phyloP scores from a whole-genome alignment of 306 rosid species.

The Begonia loranthoides region DNA sequence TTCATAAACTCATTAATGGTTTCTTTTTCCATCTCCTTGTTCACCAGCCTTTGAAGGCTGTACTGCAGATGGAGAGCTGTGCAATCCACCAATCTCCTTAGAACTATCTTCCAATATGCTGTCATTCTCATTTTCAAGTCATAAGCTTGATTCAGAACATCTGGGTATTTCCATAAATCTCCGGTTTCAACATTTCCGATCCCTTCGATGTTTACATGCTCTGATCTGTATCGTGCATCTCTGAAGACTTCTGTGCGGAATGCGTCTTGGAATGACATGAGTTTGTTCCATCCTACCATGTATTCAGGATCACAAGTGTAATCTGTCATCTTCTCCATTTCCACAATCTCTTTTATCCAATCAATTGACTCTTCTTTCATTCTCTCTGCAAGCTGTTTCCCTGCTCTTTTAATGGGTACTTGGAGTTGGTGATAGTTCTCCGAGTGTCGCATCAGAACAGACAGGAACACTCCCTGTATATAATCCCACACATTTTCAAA shows the following conservation, averaged over 20 bases:
- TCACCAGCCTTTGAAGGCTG: constrained; percentile 9
- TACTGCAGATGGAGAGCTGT: constrained; percentile 12
- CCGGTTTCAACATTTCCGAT: constrained; percentile 3
- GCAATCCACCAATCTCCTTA: constrained; percentile 16
- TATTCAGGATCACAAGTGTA: constrained; percentile 11
- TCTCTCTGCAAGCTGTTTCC: constrained; percentile 4
- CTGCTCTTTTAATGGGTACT: constrained; percentile 10
- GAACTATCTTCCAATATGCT: constrained; percentile 12
- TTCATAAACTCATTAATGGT: constrained; percentile 9
- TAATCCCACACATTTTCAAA: constrained; percentile 11
- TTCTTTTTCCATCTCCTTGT: constrained; percentile 10
- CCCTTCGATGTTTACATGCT: not conserved
- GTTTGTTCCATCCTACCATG: constrained; percentile 10
- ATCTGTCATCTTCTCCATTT: constrained; percentile 14
- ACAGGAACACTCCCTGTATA: constrained; percentile 6
- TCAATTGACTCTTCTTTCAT: constrained; percentile 6
- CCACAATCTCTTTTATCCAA: constrained; percentile 11
- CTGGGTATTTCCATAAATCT: constrained; percentile 8
- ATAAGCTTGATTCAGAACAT: constrained; percentile 9
- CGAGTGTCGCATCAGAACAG: constrained; percentile 11
- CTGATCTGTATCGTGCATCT: not conserved
- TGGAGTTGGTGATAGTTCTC: constrained; percentile 13
- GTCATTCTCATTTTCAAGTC: constrained; percentile 16
- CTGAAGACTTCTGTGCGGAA: not conserved
- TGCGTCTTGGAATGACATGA: constrained; percentile 1